Evolutionary conservation across 78 protist species (phyloP).

Genomic region (Speleostelium caveatum): DNA sequence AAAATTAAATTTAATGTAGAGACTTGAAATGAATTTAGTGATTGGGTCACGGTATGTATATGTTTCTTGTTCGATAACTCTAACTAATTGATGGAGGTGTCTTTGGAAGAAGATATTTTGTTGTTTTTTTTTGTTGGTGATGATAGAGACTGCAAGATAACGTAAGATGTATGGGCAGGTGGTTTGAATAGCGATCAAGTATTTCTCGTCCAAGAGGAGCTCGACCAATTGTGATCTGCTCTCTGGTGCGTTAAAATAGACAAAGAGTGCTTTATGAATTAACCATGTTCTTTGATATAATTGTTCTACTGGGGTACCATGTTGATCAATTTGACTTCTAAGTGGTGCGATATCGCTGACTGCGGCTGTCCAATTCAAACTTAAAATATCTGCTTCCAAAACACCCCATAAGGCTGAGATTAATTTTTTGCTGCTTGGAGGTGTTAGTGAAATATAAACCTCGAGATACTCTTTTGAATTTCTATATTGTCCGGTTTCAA

Average conservation of each 20-base stretch:
- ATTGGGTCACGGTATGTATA: constrained; percentile 91
- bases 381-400: constrained; percentile 90
- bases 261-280: constrained; percentile 92
- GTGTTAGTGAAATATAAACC: constrained; percentile 27
- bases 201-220: constrained; percentile 79
- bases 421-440: constrained; percentile 39
- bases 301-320: constrained; percentile 78
- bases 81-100: constrained; percentile 80
- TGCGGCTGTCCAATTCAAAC: constrained; percentile 86
- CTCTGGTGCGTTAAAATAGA: constrained; percentile 88
- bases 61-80: constrained; percentile 84
- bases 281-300: constrained; percentile 95
- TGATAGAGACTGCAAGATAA: constrained; percentile 90
- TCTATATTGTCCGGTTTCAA: constrained; percentile 59
- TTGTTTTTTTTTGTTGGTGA: constrained; percentile 83
- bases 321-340: constrained; percentile 79
- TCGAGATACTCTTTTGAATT: constrained; percentile 54
- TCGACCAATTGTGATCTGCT: constrained; percentile 87
- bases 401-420: constrained; percentile 94
- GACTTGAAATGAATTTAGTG: constrained; percentile 85
- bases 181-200: constrained; percentile 90
- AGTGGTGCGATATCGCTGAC: constrained; percentile 64
- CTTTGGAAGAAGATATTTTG: constrained; percentile 29
- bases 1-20: constrained; percentile 91
- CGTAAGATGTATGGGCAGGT: constrained; percentile 92